Conservation (phyloP, 345 rosid genomes). For the Linum tenue region DNA sequence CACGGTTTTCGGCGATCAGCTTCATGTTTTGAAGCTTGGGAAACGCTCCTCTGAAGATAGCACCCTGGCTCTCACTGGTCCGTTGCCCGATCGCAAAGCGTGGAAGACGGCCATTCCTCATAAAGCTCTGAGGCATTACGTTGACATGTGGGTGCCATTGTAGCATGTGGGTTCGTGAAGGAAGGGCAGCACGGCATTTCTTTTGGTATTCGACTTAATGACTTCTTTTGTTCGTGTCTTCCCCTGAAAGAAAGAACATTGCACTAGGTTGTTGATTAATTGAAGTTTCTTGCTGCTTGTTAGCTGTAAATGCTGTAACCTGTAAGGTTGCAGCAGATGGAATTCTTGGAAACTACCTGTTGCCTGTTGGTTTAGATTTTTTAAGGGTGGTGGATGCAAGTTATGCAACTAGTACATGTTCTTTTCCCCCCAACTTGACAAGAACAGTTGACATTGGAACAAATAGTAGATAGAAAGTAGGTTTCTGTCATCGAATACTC, state of each 20-base stretch:
- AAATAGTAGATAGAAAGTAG: background rate
- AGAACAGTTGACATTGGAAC: background rate
- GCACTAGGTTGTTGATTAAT: no score
- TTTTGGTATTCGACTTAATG: background rate
- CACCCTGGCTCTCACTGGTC: conserved; percentile 57
- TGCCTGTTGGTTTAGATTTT: background rate
- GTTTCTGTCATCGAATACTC: background rate
- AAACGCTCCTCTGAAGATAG: conserved; percentile 50
- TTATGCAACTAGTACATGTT: background rate
- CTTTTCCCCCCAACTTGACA: background rate
- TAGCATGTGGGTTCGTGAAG: conserved; percentile 14
- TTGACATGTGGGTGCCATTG: conserved; percentile 57
- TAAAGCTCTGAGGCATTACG: conserved; percentile 38
- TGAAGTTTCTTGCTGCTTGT: background rate
- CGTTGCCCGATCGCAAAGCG: conserved; percentile 46
- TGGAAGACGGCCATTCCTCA: conserved; percentile 47
- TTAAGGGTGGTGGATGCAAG: background rate
- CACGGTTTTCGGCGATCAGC: conserved; percentile 40
- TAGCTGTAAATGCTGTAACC: background rate
- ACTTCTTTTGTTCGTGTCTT: conserved; percentile 7
- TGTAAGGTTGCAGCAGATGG: background rate
- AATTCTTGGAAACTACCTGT: background rate
- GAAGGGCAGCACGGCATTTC: background rate
- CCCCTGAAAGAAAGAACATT: background rate
- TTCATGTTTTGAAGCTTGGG: conserved; percentile 47